Evolutionary conservation across 2,329 filamentous ascomycete genomes (phyloP).

Genomic region (Gnomoniopsis smithogilvyi): DNA sequence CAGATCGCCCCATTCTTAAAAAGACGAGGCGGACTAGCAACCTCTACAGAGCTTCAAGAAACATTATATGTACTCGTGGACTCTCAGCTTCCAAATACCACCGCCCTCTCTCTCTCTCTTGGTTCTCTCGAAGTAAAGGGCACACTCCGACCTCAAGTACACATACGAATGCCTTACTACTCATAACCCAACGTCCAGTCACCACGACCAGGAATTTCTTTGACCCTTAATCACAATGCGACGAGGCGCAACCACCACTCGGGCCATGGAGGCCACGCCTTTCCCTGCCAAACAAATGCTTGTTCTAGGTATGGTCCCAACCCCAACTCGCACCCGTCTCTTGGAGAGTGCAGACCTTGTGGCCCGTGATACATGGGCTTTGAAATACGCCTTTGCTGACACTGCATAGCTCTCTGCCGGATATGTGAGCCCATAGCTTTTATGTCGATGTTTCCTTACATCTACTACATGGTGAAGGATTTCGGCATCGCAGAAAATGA

Average conservation of each 20-base stretch:
- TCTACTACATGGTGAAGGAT: constrained; percentile 94
- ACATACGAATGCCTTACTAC: constrained; percentile 9
- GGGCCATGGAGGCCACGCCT: constrained; percentile 26
- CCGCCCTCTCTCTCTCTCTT: not conserved
- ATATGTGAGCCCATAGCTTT: constrained; percentile 99
- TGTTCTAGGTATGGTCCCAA: constrained; percentile 43
- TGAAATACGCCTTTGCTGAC: not conserved
- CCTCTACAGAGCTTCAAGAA: constrained; percentile 4
- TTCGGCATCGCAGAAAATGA: constrained; percentile 82
- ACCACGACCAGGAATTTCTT: not conserved
- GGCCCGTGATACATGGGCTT: not conserved
- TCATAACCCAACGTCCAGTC: constrained; percentile 4
- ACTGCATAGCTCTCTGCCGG: constrained; percentile 71
- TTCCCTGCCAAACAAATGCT: constrained; percentile 46
- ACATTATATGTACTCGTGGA: constrained; percentile 16
- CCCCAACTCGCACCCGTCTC: not conserved
- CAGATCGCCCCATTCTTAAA: constrained; percentile 17
- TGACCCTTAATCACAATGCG: constrained; percentile 11
- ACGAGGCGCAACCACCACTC: constrained; percentile 4
- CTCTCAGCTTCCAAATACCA: not conserved
- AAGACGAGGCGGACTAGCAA: constrained; percentile 15
- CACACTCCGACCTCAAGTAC: not conserved
- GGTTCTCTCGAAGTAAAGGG: not conserved
- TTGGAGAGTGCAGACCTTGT: not conserved
- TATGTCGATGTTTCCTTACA: constrained; percentile 99